A percentile compares a stretch with the other conserved stretches of the same genome.
Evolutionary conservation across 2,329 filamentous ascomycete genomes (phyloP).

Genomic region (Emmonsiellopsis sp.): DNA sequence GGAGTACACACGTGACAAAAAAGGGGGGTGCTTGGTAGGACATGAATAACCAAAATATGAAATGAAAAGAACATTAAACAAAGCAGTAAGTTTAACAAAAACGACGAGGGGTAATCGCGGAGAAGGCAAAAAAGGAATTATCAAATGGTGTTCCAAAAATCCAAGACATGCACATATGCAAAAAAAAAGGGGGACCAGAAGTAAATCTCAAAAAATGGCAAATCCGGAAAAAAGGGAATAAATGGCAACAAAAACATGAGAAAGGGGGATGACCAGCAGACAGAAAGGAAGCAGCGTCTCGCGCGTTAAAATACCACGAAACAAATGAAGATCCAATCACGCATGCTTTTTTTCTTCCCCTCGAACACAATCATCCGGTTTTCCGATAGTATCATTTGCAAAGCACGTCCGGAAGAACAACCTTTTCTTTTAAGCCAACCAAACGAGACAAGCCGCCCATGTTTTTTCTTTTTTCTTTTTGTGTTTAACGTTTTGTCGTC

Average conservation of each 20-base stretch:
- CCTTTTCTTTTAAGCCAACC: too few species aligned
- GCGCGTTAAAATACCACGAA: too few species aligned
- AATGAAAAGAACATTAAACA: neutral
- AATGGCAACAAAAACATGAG: neutral
- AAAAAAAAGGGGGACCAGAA: slow-evolving; percentile 2
- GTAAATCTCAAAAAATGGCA: neutral
- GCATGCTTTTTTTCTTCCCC: too few species aligned
- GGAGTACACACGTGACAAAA: slow-evolving; percentile 3
- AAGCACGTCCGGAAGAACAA: too few species aligned
- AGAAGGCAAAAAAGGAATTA: neutral
- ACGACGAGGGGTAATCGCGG: neutral
- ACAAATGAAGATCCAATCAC: too few species aligned
- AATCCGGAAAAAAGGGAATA: neutral
- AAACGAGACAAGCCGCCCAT: too few species aligned
- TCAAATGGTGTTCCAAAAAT: neutral
- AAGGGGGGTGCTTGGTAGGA: neutral
- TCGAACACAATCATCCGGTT: too few species aligned
- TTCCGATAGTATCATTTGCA: too few species aligned
- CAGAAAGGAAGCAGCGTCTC: too few species aligned
- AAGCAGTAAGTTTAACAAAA: neutral
- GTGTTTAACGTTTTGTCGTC: too few species aligned
- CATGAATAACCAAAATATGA: neutral
- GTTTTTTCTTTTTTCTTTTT: too few species aligned
- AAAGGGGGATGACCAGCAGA: neutral
- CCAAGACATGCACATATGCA: neutral